Conservation (phyloP, 2,329 filamentous ascomycete genomes). For the Pleoardoris graminearum region DNA sequence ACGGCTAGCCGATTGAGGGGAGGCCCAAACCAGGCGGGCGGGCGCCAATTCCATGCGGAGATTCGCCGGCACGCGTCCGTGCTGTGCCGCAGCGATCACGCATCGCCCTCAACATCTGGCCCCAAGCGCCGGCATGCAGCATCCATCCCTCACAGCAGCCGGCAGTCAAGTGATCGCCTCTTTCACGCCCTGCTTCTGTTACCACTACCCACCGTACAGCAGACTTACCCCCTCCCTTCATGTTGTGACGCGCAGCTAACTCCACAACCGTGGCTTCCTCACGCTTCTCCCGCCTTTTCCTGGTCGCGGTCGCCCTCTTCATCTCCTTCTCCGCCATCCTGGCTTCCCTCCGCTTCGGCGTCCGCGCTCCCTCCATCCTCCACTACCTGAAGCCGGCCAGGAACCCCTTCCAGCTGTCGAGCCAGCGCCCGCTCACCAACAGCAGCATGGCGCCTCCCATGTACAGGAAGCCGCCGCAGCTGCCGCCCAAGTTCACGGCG, state of each 20-base stretch:
- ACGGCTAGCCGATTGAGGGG: background rate
- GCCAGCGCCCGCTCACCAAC: slow-evolving; percentile 51
- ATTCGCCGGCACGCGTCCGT: background rate
- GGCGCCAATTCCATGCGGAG: slow-evolving; percentile 6
- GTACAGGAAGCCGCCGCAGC: slow-evolving; percentile 75
- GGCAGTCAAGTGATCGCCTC: background rate
- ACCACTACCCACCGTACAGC: background rate
- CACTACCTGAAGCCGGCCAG: slow-evolving; percentile 56
- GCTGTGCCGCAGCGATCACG: slow-evolving; percentile 1
- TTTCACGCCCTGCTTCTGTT: background rate
- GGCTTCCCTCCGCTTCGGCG: slow-evolving; percentile 64
- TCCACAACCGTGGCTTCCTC: slow-evolving; percentile 39
- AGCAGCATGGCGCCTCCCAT: slow-evolving; percentile 67
- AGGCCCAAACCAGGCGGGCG: background rate
- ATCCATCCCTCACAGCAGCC: slow-evolving; percentile 4
- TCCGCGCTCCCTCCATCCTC: slow-evolving; percentile 62
- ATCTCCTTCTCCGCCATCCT: slow-evolving; percentile 63
- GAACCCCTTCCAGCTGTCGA: slow-evolving; percentile 27
- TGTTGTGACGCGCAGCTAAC: slow-evolving; percentile 12
- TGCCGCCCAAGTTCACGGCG: slow-evolving; percentile 75
- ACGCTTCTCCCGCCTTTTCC: slow-evolving; percentile 46
- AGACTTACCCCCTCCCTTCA: slow-evolving; percentile 7
- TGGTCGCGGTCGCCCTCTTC: slow-evolving; percentile 61
- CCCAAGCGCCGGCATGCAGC: slow-evolving; percentile 7
- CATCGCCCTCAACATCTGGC: background rate